Evolutionary conservation across 139 green algal genomes (phyloP), one percentile per base, ranked within the genome.

Genomic region (Chlamydomonas schloesseri): DNA sequence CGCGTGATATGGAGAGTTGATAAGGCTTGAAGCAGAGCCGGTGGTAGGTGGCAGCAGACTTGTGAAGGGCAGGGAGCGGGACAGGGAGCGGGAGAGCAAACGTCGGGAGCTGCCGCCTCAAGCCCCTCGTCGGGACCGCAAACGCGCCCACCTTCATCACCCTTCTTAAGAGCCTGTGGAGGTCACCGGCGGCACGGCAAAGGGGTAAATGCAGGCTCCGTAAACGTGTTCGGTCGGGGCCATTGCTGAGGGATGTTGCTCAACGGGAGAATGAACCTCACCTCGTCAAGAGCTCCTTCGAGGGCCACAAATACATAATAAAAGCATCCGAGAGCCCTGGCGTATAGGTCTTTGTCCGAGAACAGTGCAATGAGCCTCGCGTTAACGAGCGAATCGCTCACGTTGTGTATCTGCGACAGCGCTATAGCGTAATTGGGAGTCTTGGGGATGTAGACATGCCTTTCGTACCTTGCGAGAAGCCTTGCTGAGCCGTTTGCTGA

Each of bases 281-380:
- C 78, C 65, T 79, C 4, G 13, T 87, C 81, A 0, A 87, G 37
- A 4, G 84, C 84, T 21, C 57, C n/a, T 76, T 89, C 84, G 4
- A 89, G 36, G 1, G 84, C 76, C 18, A 46, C 17, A 36, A 86
- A 89, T 23, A 89, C 84, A 31, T 64, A 81, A 29, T 89, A 89
- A 37, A 89, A 86, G 47, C 47, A 70, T 0, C 73, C 57, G 1
- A 89, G 31, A 2, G 84, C 75, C n/a, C 50, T 53, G 14, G 23
- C 84, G 64, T 89, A 89, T 0, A 89, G 84, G 21, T 69, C 29
- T 14, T 53, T 14, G 33, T 81, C 36, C 1, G 33, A 82, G n/a
- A 89, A 81, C 34, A 89, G 50, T 0, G 71, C 84, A 6, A 89
- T 13, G 24, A 89, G 76, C 5, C 75, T 79, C n/a, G 76, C 31